These are phyloP conservation scores for Saussurea involucrata DNA, from an alignment of 129 eudicot genomes.

Conservation along the genomic window DNA sequence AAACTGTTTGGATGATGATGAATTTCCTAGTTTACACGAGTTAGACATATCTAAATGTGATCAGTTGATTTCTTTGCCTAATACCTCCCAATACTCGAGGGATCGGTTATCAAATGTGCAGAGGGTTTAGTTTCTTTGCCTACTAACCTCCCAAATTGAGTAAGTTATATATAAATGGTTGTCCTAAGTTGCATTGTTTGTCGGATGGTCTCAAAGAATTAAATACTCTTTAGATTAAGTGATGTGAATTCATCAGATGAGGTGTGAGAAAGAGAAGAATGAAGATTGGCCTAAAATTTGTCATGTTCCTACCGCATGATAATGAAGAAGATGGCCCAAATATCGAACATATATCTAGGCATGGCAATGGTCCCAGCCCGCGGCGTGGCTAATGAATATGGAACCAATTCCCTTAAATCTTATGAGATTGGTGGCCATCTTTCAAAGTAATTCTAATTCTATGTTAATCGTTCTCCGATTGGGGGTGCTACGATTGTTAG, in stretches of 20 bases:
- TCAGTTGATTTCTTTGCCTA: background rate
- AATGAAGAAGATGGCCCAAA: too few species aligned
- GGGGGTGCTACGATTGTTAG: background rate
- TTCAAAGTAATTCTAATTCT: too few species aligned
- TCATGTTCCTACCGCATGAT: background rate
- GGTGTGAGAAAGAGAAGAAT: background rate
- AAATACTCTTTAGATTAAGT: background rate
- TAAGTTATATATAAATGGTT: background rate
- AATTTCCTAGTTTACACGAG: conserved; percentile 1
- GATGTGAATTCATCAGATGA: background rate
- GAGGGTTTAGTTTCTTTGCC: too few species aligned
- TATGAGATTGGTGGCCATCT: conserved; percentile 19
- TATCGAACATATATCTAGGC: too few species aligned
- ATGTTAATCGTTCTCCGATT: background rate
- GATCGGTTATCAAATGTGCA: too few species aligned
- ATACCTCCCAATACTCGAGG: too few species aligned
- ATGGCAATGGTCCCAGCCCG: too few species aligned
- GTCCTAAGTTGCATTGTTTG: background rate
- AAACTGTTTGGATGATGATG: background rate
- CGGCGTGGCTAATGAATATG: conserved; percentile 4
- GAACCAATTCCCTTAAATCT: conserved; percentile 22
- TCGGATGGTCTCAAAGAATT: background rate
- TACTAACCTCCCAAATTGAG: too few species aligned
- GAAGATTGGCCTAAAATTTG: background rate
- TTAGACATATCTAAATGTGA: background rate